phyloP scores from a whole-genome alignment of 371 early-diverging fungal genomes.

The Fennellomyces sp. region DNA sequence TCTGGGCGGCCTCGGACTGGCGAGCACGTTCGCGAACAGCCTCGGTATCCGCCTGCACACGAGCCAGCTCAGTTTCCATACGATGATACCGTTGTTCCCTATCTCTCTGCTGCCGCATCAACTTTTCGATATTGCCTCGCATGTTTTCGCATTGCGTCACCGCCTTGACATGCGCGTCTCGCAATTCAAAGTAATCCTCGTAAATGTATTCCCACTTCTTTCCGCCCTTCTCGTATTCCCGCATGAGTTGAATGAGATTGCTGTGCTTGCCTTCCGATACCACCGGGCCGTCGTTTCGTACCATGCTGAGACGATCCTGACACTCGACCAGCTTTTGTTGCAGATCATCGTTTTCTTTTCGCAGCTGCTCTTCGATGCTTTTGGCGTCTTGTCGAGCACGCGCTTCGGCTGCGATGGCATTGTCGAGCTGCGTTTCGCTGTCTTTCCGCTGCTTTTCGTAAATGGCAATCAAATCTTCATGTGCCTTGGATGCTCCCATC shows the following conservation, averaged over 20 bases:
- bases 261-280: slow-evolving; percentile 3
- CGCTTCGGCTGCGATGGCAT: slow-evolving; percentile 5
- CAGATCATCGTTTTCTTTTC: slow-evolving; percentile 13
- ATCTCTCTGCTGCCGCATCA: slow-evolving; percentile 19
- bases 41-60: slow-evolving; percentile 8
- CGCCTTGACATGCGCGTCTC: slow-evolving; percentile 8
- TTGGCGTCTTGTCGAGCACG: slow-evolving; percentile 11
- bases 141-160: slow-evolving; percentile 11
- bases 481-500: slow-evolving; percentile 7
- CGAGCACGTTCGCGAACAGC: not conserved
- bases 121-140: slow-evolving; percentile 2
- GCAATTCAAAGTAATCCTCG: slow-evolving; percentile 21
- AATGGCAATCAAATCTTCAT: slow-evolving; percentile 14
- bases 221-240: slow-evolving; percentile 21
- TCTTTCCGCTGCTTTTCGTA: slow-evolving; percentile 18
- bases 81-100: slow-evolving; percentile 14
- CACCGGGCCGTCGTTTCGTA: not conserved
- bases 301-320: slow-evolving; percentile 14
- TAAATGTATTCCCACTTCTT: slow-evolving; percentile 26
- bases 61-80: slow-evolving; percentile 11
- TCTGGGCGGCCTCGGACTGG: not conserved
- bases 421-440: slow-evolving; percentile 8
- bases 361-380: slow-evolving; percentile 4
- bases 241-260: slow-evolving; percentile 16
- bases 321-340: slow-evolving; percentile 4